phyloP scores from a whole-genome alignment of 169 alveolate genomes.

The Plasmodium malariae region DNA sequence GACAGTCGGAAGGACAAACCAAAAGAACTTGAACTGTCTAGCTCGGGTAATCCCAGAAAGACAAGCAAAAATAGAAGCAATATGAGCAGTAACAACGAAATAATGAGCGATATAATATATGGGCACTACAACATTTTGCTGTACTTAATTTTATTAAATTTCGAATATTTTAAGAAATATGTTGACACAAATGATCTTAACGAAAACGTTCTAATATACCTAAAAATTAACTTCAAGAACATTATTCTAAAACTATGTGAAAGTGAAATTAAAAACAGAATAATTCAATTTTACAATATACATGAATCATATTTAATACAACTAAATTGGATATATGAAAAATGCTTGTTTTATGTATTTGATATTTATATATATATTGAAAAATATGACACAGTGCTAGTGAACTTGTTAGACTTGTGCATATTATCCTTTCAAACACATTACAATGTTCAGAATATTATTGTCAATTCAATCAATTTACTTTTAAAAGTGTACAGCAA shows the following conservation, averaged over 20 bases:
- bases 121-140: conserved; percentile 61
- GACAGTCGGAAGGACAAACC: too few relatives aligned
- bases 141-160: conserved; percentile 40
- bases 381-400: conserved; percentile 56
- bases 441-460: conserved; percentile 55
- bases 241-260: conserved; percentile 26
- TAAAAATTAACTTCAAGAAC: conserved; percentile 49
- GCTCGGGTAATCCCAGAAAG: neutral
- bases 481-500: conserved; percentile 26
- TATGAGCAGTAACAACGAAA: conserved; percentile 3
- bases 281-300: conserved; percentile 59
- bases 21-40: too few relatives aligned
- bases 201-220: conserved; percentile 20
- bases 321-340: conserved; percentile 43
- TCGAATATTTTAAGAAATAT: conserved; percentile 38
- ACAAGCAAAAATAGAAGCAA: conserved; percentile 7
- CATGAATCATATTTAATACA: conserved; percentile 46
- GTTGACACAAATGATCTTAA: conserved; percentile 33
- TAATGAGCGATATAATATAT: conserved; percentile 34
- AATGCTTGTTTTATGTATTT: conserved; percentile 34
- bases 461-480: conserved; percentile 35
- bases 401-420: conserved; percentile 43
- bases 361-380: conserved; percentile 49
- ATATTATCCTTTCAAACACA: conserved; percentile 40
- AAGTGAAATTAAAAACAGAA: conserved; percentile 49